Base-by-base conservation (phyloP, 139 green algal genomes). In the Zygnema circumcarinatum region DNA sequence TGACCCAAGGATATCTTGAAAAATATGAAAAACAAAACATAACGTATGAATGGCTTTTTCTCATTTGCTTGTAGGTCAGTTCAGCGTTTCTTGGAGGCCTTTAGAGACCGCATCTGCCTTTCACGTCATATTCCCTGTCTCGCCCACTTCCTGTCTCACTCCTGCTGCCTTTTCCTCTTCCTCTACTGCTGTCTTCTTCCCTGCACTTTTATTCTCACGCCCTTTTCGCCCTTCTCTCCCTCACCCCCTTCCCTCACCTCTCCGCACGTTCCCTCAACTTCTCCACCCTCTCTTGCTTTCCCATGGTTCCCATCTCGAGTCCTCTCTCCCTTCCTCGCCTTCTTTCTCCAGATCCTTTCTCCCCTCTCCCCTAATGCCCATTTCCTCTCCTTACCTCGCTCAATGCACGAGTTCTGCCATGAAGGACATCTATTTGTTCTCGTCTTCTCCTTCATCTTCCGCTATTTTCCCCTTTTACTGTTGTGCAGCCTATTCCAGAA, bases 371-470 rank as follows among this genome's bases (percentile, higher is more conserved):
- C 36, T 11, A 3, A 7, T 41, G 7, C 69, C 35, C 7, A 25
- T 41, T 78, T 78, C 69, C 69, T 25, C 69, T 41, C 16, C 69
- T 78, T 78, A 16, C 69, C 69, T 11, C 69, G 11, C 69, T n/a
- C n/a, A n/a, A n/a, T n/a, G n/a, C n/a, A n/a, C n/a, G n/a, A n/a
- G n/a, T n/a, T n/a, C n/a, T n/a, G n/a, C n/a, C n/a, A n/a, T n/a
- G n/a, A n/a, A n/a, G n/a, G n/a, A n/a, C n/a, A n/a, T n/a, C n/a
- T n/a, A n/a, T n/a, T n/a, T n/a, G n/a, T n/a, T n/a, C n/a, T n/a
- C n/a, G n/a, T n/a, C n/a, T n/a, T n/a, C n/a, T n/a, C n/a, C n/a
- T n/a, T n/a, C n/a, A n/a, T n/a, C n/a, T n/a, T n/a, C n/a, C n/a
- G n/a, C n/a, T n/a, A n/a, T n/a, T n/a, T n/a, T n/a, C n/a, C n/a